phyloP scores from a whole-genome alignment of 805 yeast species.

The Saccharomycopsis fodiens region DNA sequence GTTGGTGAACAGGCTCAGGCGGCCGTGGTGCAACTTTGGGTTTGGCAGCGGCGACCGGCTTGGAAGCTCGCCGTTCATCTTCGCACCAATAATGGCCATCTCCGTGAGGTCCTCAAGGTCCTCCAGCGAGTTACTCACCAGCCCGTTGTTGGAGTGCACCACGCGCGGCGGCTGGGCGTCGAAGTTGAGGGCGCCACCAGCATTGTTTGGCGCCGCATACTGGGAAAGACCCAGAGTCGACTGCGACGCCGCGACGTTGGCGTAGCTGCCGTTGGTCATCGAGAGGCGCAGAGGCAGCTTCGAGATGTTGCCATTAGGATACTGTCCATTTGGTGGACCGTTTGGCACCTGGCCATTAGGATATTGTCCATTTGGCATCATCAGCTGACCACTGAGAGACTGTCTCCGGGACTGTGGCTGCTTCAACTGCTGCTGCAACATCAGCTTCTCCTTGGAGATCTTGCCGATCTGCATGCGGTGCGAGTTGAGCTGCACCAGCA shows the following conservation, averaged over 20 bases:
- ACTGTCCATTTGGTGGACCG: too few species aligned
- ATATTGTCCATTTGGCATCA: slow-evolving; percentile 17
- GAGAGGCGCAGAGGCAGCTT: not conserved
- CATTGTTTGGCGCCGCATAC: too few species aligned
- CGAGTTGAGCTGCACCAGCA: slow-evolving; percentile 16
- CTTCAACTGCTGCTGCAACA: slow-evolving; percentile 23
- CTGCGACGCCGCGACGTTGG: not conserved
- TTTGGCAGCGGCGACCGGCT: slow-evolving; percentile 21
- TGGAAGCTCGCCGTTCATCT: slow-evolving; percentile 14
- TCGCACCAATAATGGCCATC: slow-evolving; percentile 5
- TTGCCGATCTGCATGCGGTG: slow-evolving; percentile 9
- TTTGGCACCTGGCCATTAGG: too few species aligned
- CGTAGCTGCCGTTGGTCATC: not conserved
- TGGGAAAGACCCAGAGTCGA: too few species aligned
- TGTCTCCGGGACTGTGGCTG: slow-evolving; percentile 19
- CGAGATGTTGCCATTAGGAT: too few species aligned
- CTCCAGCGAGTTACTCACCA: slow-evolving; percentile 18
- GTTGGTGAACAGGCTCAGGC: slow-evolving; percentile 2
- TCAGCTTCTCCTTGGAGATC: slow-evolving; percentile 18
- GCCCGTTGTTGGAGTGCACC: slow-evolving; percentile 14
- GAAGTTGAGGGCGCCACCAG: slow-evolving; percentile 21
- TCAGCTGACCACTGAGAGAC: slow-evolving; percentile 21
- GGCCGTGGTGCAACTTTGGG: slow-evolving; percentile 8
- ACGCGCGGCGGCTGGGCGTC: slow-evolving; percentile 8
- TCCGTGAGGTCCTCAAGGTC: slow-evolving; percentile 10